These are phyloP conservation scores for Kuraishia molischiana DNA, from an alignment of 805 yeast species.

Conservation along the genomic window DNA sequence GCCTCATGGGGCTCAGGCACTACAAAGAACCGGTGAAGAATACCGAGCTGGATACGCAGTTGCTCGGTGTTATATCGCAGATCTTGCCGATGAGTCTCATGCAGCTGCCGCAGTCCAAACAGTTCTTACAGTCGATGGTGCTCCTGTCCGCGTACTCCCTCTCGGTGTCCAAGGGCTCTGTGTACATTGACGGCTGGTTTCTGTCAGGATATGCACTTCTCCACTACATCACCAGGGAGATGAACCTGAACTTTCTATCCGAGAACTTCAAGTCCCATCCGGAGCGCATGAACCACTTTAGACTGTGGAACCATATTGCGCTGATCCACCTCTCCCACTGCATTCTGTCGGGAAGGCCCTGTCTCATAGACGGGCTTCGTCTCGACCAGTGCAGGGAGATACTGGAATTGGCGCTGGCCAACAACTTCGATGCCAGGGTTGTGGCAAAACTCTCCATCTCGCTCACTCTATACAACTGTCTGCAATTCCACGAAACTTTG, in stretches of 20 bases:
- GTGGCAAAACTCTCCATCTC: constrained; percentile 60
- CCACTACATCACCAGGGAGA: constrained; percentile 47
- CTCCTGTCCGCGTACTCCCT: constrained; percentile 50
- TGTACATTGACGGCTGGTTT: constrained; percentile 61
- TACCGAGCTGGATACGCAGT: constrained; percentile 22
- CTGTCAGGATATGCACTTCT: constrained; percentile 55
- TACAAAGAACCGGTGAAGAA: constrained; percentile 7
- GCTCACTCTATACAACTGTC: constrained; percentile 47
- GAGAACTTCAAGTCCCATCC: constrained; percentile 16
- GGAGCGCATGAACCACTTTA: constrained; percentile 31
- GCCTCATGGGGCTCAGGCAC: constrained; percentile 48
- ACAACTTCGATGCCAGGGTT: constrained; percentile 68
- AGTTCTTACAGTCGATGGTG: constrained; percentile 56
- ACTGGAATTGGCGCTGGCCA: constrained; percentile 47
- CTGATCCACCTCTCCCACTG: constrained; percentile 55
- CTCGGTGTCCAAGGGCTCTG: constrained; percentile 40
- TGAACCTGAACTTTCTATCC: constrained; percentile 16
- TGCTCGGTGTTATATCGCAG: constrained; percentile 33
- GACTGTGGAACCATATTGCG: constrained; percentile 65
- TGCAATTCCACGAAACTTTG: constrained; percentile 28
- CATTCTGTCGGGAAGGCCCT: constrained; percentile 58
- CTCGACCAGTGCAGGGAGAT: constrained; percentile 50
- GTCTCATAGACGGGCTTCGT: constrained; percentile 51
- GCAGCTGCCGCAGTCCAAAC: constrained; percentile 28
- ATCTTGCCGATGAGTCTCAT: constrained; percentile 36